Conservation (phyloP, 495 filamentous ascomycete species). For the Penicillium paradoxum region DNA sequence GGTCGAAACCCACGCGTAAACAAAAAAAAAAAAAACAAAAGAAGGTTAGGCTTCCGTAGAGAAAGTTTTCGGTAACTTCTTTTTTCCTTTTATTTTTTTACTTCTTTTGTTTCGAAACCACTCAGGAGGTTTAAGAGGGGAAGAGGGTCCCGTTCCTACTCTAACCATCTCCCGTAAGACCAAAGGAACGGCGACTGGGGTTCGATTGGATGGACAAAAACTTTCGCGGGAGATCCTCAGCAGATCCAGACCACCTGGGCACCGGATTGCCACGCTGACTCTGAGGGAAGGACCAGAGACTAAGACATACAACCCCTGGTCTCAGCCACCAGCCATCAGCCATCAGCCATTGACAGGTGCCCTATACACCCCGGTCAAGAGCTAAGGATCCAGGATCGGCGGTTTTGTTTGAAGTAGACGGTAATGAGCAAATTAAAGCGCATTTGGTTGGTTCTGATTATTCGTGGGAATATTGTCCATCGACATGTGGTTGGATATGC, state of each 20-base stretch:
- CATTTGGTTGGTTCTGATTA: background rate
- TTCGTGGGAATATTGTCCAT: too few relatives aligned
- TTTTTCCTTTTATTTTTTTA: background rate
- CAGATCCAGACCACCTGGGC: constrained; percentile 35
- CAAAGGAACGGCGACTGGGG: constrained; percentile 13
- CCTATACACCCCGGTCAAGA: constrained; percentile 2
- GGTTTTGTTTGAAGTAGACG: background rate
- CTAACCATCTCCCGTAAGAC: constrained; percentile 1
- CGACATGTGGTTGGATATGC: too few relatives aligned
- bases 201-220: constrained; percentile 29
- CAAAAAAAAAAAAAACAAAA: background rate
- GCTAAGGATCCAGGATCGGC: constrained; percentile 1
- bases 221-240: constrained; percentile 44
- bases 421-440: background rate
- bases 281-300: background rate
- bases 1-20: constrained; percentile 6
- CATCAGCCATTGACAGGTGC: constrained; percentile 1
- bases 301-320: background rate
- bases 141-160: constrained; percentile 19
- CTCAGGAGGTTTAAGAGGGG: constrained; percentile 1
- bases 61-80: constrained; percentile 25
- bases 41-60: constrained; percentile 13
- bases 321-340: too few relatives aligned
- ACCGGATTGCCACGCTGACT: constrained; percentile 2
- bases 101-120: background rate